Conservation (phyloP, 1,284 basidiomycete species). For the Ustilago bromivora region DNA sequence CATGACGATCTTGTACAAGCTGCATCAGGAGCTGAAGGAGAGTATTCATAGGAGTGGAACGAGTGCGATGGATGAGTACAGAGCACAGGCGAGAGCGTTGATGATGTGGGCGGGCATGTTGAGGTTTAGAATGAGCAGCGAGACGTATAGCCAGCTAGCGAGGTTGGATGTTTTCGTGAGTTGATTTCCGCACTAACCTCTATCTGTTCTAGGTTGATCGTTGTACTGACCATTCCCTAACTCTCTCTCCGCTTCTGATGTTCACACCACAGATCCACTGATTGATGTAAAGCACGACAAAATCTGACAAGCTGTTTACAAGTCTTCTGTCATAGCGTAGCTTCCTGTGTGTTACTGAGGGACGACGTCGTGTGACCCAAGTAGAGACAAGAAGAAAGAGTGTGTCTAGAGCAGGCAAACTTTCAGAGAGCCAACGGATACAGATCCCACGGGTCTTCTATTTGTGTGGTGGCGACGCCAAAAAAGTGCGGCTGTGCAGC, state of each 20-base stretch:
- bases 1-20: constrained; percentile 87
- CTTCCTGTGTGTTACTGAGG: no score
- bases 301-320: no score
- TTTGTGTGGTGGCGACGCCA: background rate
- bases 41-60: constrained; percentile 56
- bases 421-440: no score
- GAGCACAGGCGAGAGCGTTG: constrained; percentile 64
- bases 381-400: no score
- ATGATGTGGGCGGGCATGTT: constrained; percentile 70
- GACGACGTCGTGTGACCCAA: no score
- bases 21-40: constrained; percentile 65
- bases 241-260: background rate
- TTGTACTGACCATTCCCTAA: background rate
- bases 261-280: no score
- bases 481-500: background rate
- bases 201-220: background rate
- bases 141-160: constrained; percentile 68
- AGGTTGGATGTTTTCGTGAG: constrained; percentile 62
- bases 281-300: no score
- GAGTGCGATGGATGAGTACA: constrained; percentile 60
- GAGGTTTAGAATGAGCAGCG: constrained; percentile 68
- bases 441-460: background rate
- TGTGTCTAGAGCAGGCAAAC: no score
- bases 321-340: no score
- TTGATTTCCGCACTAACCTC: constrained; percentile 6